These are phyloP conservation scores for Aspergillus aculeatinus DNA, from an alignment of 2,329 filamentous ascomycete genomes.

Conservation along the genomic window DNA sequence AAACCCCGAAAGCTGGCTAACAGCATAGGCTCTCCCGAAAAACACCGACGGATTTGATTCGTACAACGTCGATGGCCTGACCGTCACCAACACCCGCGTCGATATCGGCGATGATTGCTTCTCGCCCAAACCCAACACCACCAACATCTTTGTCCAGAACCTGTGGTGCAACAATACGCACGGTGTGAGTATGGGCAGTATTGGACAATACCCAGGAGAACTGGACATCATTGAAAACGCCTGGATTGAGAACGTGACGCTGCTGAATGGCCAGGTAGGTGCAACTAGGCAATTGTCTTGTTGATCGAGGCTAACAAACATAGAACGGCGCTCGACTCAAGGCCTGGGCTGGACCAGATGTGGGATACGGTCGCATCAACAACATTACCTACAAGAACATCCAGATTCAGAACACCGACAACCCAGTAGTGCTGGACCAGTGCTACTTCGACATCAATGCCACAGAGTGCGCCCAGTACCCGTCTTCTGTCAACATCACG, in stretches of 20 bases:
- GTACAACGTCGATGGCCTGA: conserved; percentile 56
- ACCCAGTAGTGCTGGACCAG: conserved; percentile 59
- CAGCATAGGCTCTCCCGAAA: conserved; percentile 48
- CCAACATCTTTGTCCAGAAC: conserved; percentile 58
- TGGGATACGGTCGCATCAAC: conserved; percentile 61
- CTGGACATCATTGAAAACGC: conserved; percentile 58
- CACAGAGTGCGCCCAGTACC: conserved; percentile 53
- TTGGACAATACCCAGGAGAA: conserved; percentile 58
- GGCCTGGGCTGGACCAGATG: conserved; percentile 58
- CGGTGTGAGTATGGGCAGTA: conserved; percentile 58
- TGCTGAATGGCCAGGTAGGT: conserved; percentile 50
- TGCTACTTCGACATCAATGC: conserved; percentile 62
- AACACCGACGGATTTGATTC: conserved; percentile 66
- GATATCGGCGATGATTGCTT: conserved; percentile 63
- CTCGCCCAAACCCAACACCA: conserved; percentile 60
- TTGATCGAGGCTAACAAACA: conserved; percentile 22
- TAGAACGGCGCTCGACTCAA: conserved; percentile 60
- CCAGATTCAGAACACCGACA: conserved; percentile 59
- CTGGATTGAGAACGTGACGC: conserved; percentile 59
- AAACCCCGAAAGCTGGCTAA: neutral
- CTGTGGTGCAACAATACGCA: conserved; percentile 62
- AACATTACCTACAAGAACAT: conserved; percentile 65
- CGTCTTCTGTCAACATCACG: conserved; percentile 59
- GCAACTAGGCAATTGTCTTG: neutral
- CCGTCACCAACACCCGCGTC: conserved; percentile 52